Evolutionary conservation across 2,329 filamentous ascomycete species (phyloP), one percentile per base, ranked within the genome.

Genomic region (Dothiorella sarmentorum): DNA sequence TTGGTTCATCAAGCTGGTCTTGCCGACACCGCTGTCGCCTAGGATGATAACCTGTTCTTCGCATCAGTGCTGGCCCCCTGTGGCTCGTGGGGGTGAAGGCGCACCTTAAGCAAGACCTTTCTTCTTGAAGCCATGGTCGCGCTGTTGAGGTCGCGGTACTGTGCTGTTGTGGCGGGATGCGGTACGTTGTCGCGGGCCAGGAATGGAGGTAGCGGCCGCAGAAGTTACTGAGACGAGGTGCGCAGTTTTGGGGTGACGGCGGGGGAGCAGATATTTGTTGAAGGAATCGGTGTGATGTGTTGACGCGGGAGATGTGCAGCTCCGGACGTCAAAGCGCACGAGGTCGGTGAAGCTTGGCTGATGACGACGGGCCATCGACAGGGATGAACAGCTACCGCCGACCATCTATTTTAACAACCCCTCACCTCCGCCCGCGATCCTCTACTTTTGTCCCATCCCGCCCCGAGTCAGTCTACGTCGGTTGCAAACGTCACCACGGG

Each of bases 1-100:
- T 97, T 99, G 94, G 80, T 99, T 99, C 94, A 99, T 99, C 85
- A 99, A 86, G 78, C 91, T 97, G 62, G 94, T 99, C 84, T 99
- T 99, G 75, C 94, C 94, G 63, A 99, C 94, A 79, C 94, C 94
- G 77, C 93, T 97, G 77, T 99, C 94, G 69, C 94, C 94, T 68
- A 99, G 87, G 78, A 99, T 97, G 71, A 99, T 99, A 71, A 99
- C 92, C 93, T 97, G 59, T 45, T 6, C 17, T 44, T 26, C 22
- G 69, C 27, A 60, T 60, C 42, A 66, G 64, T 43, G 51, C 60
- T 2, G 38, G 31, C 7, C 49, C 26, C 52, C 56, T 61, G 56
- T 13, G 51, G 62, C 55, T 58, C 43, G 33, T 13, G 33, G n/a
- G 15, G 7, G 1, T 53, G 45, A 60, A 61, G 63, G 13, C 71